phyloP scores from a whole-genome alignment of 768 basidiomycete species.

The Mycena indigotica region DNA sequence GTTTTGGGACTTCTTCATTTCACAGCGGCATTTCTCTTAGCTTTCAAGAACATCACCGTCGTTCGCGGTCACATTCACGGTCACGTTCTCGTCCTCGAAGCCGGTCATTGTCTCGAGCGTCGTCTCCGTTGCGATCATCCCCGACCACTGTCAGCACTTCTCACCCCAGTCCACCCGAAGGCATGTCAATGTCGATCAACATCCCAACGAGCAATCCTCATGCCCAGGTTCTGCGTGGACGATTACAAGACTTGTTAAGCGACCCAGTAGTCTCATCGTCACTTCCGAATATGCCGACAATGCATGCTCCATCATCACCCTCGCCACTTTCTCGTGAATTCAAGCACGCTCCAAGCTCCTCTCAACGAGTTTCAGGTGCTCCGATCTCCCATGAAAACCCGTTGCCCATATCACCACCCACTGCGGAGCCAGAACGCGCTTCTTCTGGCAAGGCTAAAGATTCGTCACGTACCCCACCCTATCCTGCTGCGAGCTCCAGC shows the following conservation, averaged over 20 bases:
- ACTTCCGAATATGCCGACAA: constrained; percentile 39
- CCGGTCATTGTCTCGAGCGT: constrained; percentile 17
- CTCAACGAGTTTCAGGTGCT: neutral
- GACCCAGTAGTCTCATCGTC: constrained; percentile 45
- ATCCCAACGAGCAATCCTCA: constrained; percentile 26
- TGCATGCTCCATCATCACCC: constrained; percentile 18
- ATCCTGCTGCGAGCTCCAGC: neutral
- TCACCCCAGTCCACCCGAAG: constrained; percentile 16
- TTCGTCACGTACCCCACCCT: neutral
- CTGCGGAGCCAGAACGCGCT: neutral
- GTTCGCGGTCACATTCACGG: constrained; percentile 26
- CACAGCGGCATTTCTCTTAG: constrained; percentile 23
- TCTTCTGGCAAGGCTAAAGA: neutral
- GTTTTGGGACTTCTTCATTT: neutral
- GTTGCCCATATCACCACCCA: neutral
- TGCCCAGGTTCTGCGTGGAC: constrained; percentile 35
- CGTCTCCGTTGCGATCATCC: constrained; percentile 16
- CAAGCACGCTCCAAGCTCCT: constrained; percentile 7
- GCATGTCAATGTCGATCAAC: constrained; percentile 25
- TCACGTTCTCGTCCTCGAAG: constrained; percentile 23
- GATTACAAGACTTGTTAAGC: constrained; percentile 51
- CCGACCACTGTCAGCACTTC: too few species aligned
- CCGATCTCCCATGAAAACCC: neutral
- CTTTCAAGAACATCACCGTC: constrained; percentile 5
- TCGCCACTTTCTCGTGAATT: constrained; percentile 25